phyloP scores from a whole-genome alignment of 2,329 filamentous ascomycete species.

The Hypoxylon sp. region DNA sequence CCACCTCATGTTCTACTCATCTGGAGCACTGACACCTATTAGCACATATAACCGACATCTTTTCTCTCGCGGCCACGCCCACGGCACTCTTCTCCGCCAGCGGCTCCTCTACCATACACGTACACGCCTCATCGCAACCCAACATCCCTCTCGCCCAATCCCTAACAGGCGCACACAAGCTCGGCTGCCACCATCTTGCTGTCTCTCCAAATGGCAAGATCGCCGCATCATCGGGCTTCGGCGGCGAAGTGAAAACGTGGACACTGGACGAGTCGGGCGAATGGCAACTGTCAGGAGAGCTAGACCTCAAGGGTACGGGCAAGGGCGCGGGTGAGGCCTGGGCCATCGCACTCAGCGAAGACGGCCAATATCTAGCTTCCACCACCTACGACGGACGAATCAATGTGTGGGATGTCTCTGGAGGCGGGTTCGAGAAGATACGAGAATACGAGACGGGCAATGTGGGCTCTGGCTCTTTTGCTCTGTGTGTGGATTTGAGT shows the following conservation, averaged over 20 bases:
- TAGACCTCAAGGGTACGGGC: constrained; percentile 47
- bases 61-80: constrained; percentile 79
- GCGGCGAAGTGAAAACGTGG: constrained; percentile 89
- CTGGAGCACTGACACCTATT: constrained; percentile 33
- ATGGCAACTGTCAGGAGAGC: constrained; percentile 59
- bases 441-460: constrained; percentile 82
- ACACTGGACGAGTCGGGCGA: constrained; percentile 67
- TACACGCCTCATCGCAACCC: constrained; percentile 77
- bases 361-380: constrained; percentile 85
- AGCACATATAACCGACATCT: constrained; percentile 88
- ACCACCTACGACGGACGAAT: constrained; percentile 89
- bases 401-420: constrained; percentile 82
- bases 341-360: constrained; percentile 85
- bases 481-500: constrained; percentile 83
- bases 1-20: constrained; percentile 22
- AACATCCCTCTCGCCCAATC: constrained; percentile 82
- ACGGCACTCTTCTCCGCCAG: constrained; percentile 82
- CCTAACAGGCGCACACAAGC: constrained; percentile 79
- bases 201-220: constrained; percentile 73
- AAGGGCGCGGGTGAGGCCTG: constrained; percentile 78
- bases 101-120: constrained; percentile 80
- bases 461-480: constrained; percentile 82
- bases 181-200: constrained; percentile 91
- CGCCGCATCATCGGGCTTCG: constrained; percentile 87
- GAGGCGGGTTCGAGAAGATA: constrained; percentile 68